phyloP scores from a whole-genome alignment of 139 green algal species.

The Coelastrella sp. region DNA sequence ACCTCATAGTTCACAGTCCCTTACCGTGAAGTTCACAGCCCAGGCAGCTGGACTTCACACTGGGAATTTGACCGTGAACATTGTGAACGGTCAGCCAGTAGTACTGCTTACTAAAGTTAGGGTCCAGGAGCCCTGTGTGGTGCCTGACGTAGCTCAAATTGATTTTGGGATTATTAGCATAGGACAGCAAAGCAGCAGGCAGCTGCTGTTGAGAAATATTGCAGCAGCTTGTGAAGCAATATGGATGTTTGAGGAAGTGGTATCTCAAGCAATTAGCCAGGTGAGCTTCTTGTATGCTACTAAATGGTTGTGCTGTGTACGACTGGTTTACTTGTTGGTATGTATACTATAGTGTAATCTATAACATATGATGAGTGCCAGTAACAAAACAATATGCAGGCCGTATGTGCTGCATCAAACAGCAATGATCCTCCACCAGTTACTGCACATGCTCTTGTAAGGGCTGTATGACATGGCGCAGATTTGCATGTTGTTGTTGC shows the following conservation, averaged over 20 bases:
- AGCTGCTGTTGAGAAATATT: constrained; percentile 4
- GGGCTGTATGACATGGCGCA: too few relatives aligned
- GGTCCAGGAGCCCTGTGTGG: background rate
- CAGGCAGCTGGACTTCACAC: constrained; percentile 7
- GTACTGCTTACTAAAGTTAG: background rate
- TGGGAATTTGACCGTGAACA: background rate
- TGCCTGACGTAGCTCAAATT: constrained; percentile 1
- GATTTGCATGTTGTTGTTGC: too few relatives aligned
- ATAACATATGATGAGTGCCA: too few relatives aligned
- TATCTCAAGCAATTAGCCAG: too few relatives aligned
- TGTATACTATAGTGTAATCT: too few relatives aligned
- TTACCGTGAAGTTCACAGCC: constrained; percentile 29
- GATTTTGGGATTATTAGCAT: constrained; percentile 31
- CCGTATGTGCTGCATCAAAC: too few relatives aligned
- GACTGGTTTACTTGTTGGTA: too few relatives aligned
- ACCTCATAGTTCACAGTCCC: background rate
- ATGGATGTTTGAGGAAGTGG: constrained; percentile 1
- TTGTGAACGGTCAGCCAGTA: background rate
- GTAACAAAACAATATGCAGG: too few relatives aligned
- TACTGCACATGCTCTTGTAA: too few relatives aligned
- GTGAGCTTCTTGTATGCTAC: background rate
- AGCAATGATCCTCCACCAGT: too few relatives aligned
- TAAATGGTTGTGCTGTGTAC: background rate
- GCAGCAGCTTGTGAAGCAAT: background rate
- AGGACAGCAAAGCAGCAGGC: background rate